These are phyloP conservation scores for Talaromyces funiculosus DNA, from an alignment of 2,329 filamentous ascomycete genomes.

Conservation along the genomic window DNA sequence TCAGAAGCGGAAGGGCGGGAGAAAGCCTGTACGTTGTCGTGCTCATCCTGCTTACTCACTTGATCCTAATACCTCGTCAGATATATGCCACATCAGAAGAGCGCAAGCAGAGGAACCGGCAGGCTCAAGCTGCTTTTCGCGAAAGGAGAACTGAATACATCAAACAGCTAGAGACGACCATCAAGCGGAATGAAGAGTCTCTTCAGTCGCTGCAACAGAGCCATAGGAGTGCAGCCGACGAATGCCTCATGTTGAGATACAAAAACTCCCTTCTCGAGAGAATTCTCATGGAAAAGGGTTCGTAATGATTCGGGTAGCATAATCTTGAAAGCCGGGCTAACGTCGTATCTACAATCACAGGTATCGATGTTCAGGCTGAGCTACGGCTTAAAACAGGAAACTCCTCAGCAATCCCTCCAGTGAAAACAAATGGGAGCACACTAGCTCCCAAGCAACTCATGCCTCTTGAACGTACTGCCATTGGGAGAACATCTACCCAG, in stretches of 20 bases:
- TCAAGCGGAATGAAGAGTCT: slow-evolving; percentile 93
- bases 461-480: slow-evolving; percentile 71
- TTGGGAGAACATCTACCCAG: slow-evolving; percentile 69
- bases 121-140: slow-evolving; percentile 94
- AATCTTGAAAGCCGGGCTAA: neutral
- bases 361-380: slow-evolving; percentile 95
- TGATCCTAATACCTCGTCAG: slow-evolving; percentile 45
- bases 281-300: slow-evolving; percentile 93
- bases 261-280: slow-evolving; percentile 96
- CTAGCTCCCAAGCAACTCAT: slow-evolving; percentile 66
- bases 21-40: slow-evolving; percentile 73
- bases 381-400: slow-evolving; percentile 87
- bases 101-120: slow-evolving; percentile 92
- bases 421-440: slow-evolving; percentile 52
- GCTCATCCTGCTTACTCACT: neutral
- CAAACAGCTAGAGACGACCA: slow-evolving; percentile 95
- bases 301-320: neutral
- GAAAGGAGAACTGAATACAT: slow-evolving; percentile 98
- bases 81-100: slow-evolving; percentile 99
- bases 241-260: slow-evolving; percentile 96
- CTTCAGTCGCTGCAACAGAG: slow-evolving; percentile 88
- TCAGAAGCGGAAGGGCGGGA: slow-evolving; percentile 93
- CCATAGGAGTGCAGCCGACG: slow-evolving; percentile 88
- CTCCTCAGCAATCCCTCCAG: slow-evolving; percentile 59
- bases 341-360: slow-evolving; percentile 48